Evolutionary conservation across 495 filamentous ascomycete species (phyloP).

Genomic region (Aspergillus ostianus): DNA sequence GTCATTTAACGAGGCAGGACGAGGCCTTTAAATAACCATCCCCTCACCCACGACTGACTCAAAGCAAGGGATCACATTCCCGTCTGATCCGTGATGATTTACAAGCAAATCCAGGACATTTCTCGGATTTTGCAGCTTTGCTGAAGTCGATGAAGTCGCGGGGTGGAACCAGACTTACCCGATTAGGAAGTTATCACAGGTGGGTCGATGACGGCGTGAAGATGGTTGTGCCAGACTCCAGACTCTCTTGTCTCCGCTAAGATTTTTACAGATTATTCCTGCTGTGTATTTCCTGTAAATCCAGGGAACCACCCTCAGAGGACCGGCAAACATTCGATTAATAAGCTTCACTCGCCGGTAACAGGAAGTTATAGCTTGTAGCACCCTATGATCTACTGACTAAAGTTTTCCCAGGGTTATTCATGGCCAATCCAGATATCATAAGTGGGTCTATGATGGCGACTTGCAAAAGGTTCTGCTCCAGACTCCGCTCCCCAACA

Average conservation of each 20-base stretch:
- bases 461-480: too few species aligned
- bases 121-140: not conserved
- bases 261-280: not conserved
- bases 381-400: too few species aligned
- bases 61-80: too few species aligned
- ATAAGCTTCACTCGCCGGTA: not conserved
- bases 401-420: too few species aligned
- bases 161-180: constrained; percentile 1
- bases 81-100: not conserved
- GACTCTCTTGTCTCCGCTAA: not conserved
- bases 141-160: too few species aligned
- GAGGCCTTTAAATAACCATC: not conserved
- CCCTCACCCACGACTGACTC: too few species aligned
- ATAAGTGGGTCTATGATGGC: too few species aligned
- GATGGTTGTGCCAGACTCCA: too few species aligned
- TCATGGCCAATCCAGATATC: too few species aligned
- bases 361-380: not conserved
- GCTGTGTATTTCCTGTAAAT: too few species aligned
- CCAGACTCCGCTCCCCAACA: too few species aligned
- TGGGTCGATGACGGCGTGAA: not conserved
- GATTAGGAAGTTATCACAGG: constrained; percentile 11
- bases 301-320: too few species aligned
- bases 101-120: not conserved
- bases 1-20: not conserved
- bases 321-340: not conserved